These are phyloP conservation scores for Myriosclerotinia duriaeana DNA, from an alignment of 2,329 filamentous ascomycete genomes.

Conservation along the genomic window DNA sequence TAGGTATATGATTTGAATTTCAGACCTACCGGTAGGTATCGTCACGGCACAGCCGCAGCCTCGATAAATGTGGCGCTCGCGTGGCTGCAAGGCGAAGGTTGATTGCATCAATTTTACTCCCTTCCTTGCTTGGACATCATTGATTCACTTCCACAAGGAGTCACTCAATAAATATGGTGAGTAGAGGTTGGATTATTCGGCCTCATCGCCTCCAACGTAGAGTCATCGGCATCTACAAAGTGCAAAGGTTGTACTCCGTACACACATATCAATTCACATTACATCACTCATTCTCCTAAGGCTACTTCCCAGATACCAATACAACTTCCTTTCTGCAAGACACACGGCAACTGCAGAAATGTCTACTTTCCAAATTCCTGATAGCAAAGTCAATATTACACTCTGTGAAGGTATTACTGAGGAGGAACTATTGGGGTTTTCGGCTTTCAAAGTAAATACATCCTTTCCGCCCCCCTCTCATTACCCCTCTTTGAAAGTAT, in stretches of 20 bases:
- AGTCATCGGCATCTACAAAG: not conserved
- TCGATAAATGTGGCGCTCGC: not conserved
- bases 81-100: conserved; percentile 8
- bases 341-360: conserved; percentile 32
- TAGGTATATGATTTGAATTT: not conserved
- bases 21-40: no score
- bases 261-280: not conserved
- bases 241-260: conserved; percentile 14
- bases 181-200: not conserved
- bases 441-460: conserved; percentile 48
- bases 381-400: conserved; percentile 44
- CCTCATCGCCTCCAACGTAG: not conserved
- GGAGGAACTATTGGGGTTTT: conserved; percentile 48
- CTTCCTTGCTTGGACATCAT: conserved; percentile 5
- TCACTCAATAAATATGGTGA: conserved; percentile 7
- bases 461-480: not conserved
- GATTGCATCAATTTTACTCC: not conserved
- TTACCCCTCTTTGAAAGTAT: conserved; percentile 2
- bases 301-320: not conserved
- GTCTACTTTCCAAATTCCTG: conserved; percentile 45
- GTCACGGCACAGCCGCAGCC: not conserved
- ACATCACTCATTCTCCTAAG: conserved; percentile 12
- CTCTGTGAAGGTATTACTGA: conserved; percentile 49
- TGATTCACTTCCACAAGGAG: not conserved
- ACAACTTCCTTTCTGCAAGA: not conserved